These are phyloP conservation scores for Cinchona pubescens DNA, from an alignment of 257 asterid genomes.

Conservation along the genomic window DNA sequence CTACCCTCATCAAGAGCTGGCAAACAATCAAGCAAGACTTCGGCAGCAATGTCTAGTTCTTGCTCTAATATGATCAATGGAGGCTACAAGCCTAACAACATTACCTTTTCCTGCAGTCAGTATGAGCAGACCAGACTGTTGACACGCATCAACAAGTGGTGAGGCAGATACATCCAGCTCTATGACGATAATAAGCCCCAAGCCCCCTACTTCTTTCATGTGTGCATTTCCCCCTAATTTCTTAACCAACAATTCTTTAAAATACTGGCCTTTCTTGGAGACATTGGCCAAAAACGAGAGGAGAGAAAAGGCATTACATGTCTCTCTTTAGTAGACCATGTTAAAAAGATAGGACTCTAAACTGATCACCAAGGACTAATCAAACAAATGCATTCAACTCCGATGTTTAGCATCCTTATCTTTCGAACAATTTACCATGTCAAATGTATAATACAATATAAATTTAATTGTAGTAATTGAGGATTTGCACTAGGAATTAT, in stretches of 20 bases:
- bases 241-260: slow-evolving; percentile 47
- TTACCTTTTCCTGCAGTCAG: slow-evolving; percentile 95
- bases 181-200: slow-evolving; percentile 77
- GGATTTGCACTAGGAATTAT: not conserved
- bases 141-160: slow-evolving; percentile 75
- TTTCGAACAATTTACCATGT: not conserved
- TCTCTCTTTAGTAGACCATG: not conserved
- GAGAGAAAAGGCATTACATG: not conserved
- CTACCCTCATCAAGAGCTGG: slow-evolving; percentile 54
- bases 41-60: slow-evolving; percentile 61
- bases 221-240: slow-evolving; percentile 59
- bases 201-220: slow-evolving; percentile 75
- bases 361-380: not conserved
- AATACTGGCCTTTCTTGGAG: slow-evolving; percentile 60
- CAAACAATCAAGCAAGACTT: slow-evolving; percentile 53
- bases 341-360: not conserved
- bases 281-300: slow-evolving; percentile 58
- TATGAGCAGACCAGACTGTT: slow-evolving; percentile 67
- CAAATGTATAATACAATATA: not conserved
- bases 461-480: not conserved
- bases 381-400: not conserved
- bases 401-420: not conserved
- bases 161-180: slow-evolving; percentile 80
- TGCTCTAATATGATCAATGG: slow-evolving; percentile 73
- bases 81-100: slow-evolving; percentile 77